Evolutionary conservation across 2,329 filamentous ascomycete genomes (phyloP), one percentile per base, ranked within the genome.

Genomic region (Escovopsis sp.): DNA sequence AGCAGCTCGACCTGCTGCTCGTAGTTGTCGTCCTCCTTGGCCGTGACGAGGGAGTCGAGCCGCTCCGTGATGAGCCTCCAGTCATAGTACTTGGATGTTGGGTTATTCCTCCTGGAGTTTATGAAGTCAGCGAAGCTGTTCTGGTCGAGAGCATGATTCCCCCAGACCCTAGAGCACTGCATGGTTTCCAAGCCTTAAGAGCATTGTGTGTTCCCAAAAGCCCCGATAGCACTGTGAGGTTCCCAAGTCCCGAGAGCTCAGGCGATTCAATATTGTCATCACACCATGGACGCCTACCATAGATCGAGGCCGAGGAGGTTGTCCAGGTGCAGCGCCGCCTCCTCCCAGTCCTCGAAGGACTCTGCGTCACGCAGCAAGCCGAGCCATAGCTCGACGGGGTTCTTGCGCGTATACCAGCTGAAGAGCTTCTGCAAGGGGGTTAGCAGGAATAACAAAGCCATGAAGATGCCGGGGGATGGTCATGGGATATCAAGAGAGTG

Each of bases 341-440:
- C 76, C 52, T 88, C 79, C 85, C 86, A 94, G 52, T 90, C 79
- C 49, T 90, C 82, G 51, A 79, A 93, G 18, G 70, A 67, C 43
- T 73, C 65, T 14, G 84, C 80, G 39, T 73, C 68, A 35, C 66
- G 67, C 33, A 92, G 62, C 17, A 67, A 62, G 41, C 79, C 68
- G 30, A 79, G 65, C 60, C 83, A 77, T 36, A 75, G 60, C 43
- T 79, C 72, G 33, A 71, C 66, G 2, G 71, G 69, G 34, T 70
- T 78, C 53, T 72, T 79, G 42, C 68, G 67, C 37, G 60, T 70
- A 63, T 76, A 78, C 75, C 80, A 84, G 36, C 62, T 62, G 41
- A 71, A 60, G 34, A 84, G 58, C 62, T 73, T 79, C 82, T 88
- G 55, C 35, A 53, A 41, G 33, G 40, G 43, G 13, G 42, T 53